Conservation (phyloP, 169 alveolate species). For the Neospora caninum region DNA sequence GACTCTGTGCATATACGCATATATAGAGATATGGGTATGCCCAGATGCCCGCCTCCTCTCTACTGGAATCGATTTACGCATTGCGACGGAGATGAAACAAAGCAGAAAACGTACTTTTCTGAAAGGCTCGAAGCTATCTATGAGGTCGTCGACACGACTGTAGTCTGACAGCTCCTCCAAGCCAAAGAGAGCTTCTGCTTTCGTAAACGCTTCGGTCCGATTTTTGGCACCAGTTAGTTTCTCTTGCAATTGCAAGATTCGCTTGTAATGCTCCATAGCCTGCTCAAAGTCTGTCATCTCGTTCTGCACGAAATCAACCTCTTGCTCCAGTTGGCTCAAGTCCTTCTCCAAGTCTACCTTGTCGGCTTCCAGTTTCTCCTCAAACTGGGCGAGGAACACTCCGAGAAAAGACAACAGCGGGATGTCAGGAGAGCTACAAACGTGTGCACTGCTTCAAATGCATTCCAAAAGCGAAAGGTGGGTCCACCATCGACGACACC, state of each 20-base stretch:
- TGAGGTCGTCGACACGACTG: slow-evolving; percentile 51
- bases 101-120: neutral
- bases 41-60: neutral
- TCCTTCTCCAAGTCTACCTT: slow-evolving; percentile 46
- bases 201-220: slow-evolving; percentile 40
- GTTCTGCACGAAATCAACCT: slow-evolving; percentile 29
- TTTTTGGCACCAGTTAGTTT: slow-evolving; percentile 42
- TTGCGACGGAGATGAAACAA: neutral
- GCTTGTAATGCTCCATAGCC: neutral
- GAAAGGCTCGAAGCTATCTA: slow-evolving; percentile 41
- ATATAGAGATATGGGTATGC: neutral
- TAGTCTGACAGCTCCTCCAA: slow-evolving; percentile 65
- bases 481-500: too few relatives aligned
- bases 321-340: slow-evolving; percentile 27
- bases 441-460: too few relatives aligned
- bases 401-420: neutral
- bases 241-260: slow-evolving; percentile 26
- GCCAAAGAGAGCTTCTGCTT: slow-evolving; percentile 66
- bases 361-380: slow-evolving; percentile 52
- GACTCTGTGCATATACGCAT: too few relatives aligned
- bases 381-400: slow-evolving; percentile 35
- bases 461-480: neutral
- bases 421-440: neutral
- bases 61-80: too few relatives aligned
- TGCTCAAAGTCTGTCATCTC: slow-evolving; percentile 39